Base-by-base conservation (phyloP, 768 basidiomycete species). In the Trametopsis cervina region DNA sequence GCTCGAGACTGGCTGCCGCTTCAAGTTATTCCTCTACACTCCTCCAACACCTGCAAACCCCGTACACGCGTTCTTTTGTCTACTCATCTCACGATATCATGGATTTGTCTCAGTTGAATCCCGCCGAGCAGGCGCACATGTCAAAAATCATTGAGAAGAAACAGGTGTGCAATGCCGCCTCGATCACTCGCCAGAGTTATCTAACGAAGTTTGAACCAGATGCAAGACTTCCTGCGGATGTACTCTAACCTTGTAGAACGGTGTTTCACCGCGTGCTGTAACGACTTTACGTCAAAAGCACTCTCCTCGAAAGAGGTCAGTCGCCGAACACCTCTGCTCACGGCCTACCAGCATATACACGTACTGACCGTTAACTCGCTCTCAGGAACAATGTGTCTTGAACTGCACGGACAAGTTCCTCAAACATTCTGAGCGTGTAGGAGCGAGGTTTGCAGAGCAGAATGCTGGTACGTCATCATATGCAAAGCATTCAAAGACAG, bases 391-490 rank as follows among this genome's bases (percentile, higher is more conserved):
- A 55, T 99, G 95, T 63, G 80, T 95, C 40, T 74, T 80, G 66
- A 91, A 94, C 70, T 99, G 95, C 71, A 78, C 92, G 18, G 95
- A 97, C 74, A 99, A 98, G 68, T 97, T 96, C 73, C 70, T 98
- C 61, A 96, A 96, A 64, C 91, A 96, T 63, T 92, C 92, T 10
- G 93, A 97, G 63, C 76, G 93, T 43, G 86, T 95, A 13, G 91
- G 91, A 4, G 84, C 90, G 23, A 78, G 93, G 40, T 96, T 95
- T 62, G 90, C 91, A 39, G 93, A 95, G 63, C 69, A 86, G 53
- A 95, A 92, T 59, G 90, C 90, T 46, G 93, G 93, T 92, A 55
- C 50, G 87, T 72, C 22, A 15, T n/a, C 44, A 40, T 54, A 33
- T 40, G 13, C 11, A 11, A n/a, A 12, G 24, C 39, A 27, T 52